phyloP scores from a whole-genome alignment of 2,329 filamentous ascomycete genomes.

The Tolypocladium inflatum region DNA sequence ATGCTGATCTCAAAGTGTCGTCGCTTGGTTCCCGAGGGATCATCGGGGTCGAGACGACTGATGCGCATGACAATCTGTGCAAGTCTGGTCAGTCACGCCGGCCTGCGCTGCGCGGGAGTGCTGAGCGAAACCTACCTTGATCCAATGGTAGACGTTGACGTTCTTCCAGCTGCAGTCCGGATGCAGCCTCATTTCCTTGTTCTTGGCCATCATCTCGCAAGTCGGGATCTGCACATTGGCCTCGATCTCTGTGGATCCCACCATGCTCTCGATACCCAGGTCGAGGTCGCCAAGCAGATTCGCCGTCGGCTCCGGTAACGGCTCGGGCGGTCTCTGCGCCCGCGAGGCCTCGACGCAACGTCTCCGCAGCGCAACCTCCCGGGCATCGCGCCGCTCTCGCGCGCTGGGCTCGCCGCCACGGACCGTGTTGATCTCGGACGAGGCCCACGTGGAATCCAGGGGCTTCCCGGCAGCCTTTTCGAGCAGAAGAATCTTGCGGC shows the following conservation, averaged over 20 bases:
- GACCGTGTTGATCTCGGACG: conserved; percentile 66
- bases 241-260: conserved; percentile 88
- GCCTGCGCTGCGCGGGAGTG: neutral
- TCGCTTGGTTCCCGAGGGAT: conserved; percentile 61
- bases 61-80: conserved; percentile 80
- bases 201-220: conserved; percentile 74
- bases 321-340: conserved; percentile 25
- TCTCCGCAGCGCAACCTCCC: conserved; percentile 34
- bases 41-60: conserved; percentile 70
- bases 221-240: conserved; percentile 89
- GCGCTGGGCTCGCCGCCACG: conserved; percentile 68
- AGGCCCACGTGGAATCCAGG: conserved; percentile 61
- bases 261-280: conserved; percentile 57
- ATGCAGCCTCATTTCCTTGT: conserved; percentile 57
- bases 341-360: conserved; percentile 45
- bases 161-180: conserved; percentile 92
- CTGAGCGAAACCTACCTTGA: conserved; percentile 53
- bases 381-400: conserved; percentile 36
- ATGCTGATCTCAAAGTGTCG: conserved; percentile 95
- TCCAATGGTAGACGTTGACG: conserved; percentile 92
- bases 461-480: conserved; percentile 79
- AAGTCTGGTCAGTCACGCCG: conserved; percentile 3
- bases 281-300: conserved; percentile 78
- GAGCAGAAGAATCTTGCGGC: conserved; percentile 74
- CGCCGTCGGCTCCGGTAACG: conserved; percentile 42